A percentile compares a stretch with the other conserved stretches of the same genome.
Conservation (phyloP, 1,139 yeast genomes). For the Debaryomycetaceae sp. region DNA sequence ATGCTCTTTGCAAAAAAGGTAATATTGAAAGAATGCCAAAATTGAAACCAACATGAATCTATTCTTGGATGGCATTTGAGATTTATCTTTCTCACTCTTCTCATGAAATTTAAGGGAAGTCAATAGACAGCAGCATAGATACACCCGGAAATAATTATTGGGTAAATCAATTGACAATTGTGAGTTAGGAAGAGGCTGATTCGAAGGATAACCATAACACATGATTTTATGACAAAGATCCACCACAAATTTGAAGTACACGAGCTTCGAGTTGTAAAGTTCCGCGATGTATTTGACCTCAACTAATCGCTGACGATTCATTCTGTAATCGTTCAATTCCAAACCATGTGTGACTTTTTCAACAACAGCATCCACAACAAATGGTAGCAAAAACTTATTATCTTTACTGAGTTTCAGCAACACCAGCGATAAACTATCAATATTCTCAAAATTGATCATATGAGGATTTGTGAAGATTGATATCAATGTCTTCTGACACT, state of each 20-base stretch:
- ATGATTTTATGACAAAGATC: slow-evolving; percentile 59
- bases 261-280: slow-evolving; percentile 46
- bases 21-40: slow-evolving; percentile 68
- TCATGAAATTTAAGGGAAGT: slow-evolving; percentile 9
- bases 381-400: slow-evolving; percentile 36
- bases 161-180: slow-evolving; percentile 54
- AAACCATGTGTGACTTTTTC: slow-evolving; percentile 65
- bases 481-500: slow-evolving; percentile 38
- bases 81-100: neutral
- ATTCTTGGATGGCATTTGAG: slow-evolving; percentile 4
- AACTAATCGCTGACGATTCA: slow-evolving; percentile 61
- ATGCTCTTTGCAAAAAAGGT: slow-evolving; percentile 58
- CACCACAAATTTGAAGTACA: slow-evolving; percentile 45
- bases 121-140: slow-evolving; percentile 40
- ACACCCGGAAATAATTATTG: slow-evolving; percentile 69
- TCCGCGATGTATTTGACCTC: slow-evolving; percentile 61
- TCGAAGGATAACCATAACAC: slow-evolving; percentile 65
- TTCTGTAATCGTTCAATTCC: slow-evolving; percentile 60
- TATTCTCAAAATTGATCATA: slow-evolving; percentile 54
- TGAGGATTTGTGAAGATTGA: slow-evolving; percentile 62
- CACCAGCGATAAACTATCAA: slow-evolving; percentile 48
- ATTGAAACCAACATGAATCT: slow-evolving; percentile 40
- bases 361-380: slow-evolving; percentile 59
- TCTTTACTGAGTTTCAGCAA: slow-evolving; percentile 33
- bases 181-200: slow-evolving; percentile 52